Evolutionary conservation across 139 green algal genomes (phyloP), one percentile per base, ranked within the genome.

Genomic region (Chlorella sorokiniana): DNA sequence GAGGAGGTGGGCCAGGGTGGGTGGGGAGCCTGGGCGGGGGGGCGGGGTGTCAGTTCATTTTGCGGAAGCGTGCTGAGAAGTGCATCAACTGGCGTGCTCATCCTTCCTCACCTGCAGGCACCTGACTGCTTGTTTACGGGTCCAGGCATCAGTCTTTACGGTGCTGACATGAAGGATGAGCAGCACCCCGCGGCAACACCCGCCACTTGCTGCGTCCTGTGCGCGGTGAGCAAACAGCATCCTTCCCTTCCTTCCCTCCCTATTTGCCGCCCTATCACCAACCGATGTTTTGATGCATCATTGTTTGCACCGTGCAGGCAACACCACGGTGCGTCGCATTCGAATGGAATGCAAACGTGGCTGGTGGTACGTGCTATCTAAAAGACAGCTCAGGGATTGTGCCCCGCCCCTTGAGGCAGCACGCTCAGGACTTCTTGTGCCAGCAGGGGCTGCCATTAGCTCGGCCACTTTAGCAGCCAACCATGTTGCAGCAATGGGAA

Each of bases 141-240:
- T 18, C 35, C 35, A 10, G 35, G 40, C 20, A 72, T 72, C 37
- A 35, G 20, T 23, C n/a, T 72, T 22, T 72, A n/a, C 11, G 65
- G 65, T 2, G 65, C 65, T 27, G 65, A 72, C 65, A 44, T 44
- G 14, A 25, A 37, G 14, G 23, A 48, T 10, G 65, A 72, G 65
- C 65, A 72, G 37, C 48, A 51, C 37, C 65, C 65, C 16, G 65
- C 65, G 14, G 65, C 65, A 18, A 35, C 35, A 8, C 35, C 65
- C 35, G 35, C 35, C 65, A 72, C 65, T 44, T 72, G 65, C 37
- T 72, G 65, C 65, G 29, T 35, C 37, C 65, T 72, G 20, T 72
- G 65, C 37, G 35, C 65, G 9, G 65, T 69, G 14, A 25, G 62
- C 31, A 44, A 40, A 18, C 10, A 14, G 56, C 56, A 25, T 64